Evolutionary conservation across 805 yeast species (phyloP), one percentile per base, ranked within the genome.

Genomic region (Candida silvicultrix): DNA sequence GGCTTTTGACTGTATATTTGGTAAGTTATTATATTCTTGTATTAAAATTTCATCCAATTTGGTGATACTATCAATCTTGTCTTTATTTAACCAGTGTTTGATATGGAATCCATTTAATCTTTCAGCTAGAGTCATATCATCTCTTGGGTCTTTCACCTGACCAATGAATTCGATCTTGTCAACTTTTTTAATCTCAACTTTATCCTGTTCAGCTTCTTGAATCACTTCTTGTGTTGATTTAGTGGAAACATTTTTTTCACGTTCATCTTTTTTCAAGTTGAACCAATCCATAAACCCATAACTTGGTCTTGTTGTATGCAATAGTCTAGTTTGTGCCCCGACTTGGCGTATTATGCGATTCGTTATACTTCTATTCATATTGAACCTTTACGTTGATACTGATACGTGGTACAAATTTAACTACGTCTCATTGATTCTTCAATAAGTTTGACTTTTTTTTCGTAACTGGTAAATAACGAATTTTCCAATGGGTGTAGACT

Each of bases 231-330:
- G 55, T 42, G 49, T 53, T 15, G 58, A 52, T 40, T 47, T 46
- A 35, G 42, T 50, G 11, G 42, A 40, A 6, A 36, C 31, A 35
- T 54, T 55, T 51, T 56, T 53, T 39, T 51, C 43, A 28, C 40
- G 46, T 28, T 60, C 57, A 44, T 58, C 60, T 46, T 62, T 58
- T 53, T 63, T 66, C 41, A 55, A 52, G 42, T 59, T 64, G 48
- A 69, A 66, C 74, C 74, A 69, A 37, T 68, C 67, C 62, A 69
- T 56, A 52, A 69, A 66, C 22, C 70, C 68, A 10, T 43, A 38
- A 23, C 49, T 41, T 8, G 49, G 49, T 31, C 57, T 44, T 1
- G 64, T 49, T 4, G 61, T 56, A 45, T 62, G 66, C 11, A 63
- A 38, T 2, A 49, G 48, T 51, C 62, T 62, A 3, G 18, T 18